Base-by-base conservation (phyloP, 2,329 filamentous ascomycete genomes). In the Alternaria sp. region DNA sequence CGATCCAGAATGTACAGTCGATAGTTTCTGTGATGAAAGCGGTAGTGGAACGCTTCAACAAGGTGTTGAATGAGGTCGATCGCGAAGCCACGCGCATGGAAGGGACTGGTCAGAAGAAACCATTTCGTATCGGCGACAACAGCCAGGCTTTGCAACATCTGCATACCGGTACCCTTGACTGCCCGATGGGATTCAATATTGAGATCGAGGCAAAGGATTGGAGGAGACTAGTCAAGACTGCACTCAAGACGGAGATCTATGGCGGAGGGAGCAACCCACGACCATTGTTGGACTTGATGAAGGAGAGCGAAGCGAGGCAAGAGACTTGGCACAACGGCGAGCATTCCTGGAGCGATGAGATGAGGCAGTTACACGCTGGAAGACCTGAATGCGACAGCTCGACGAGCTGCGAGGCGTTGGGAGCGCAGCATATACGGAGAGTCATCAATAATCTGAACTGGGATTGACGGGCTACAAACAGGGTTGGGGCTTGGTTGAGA, bases 1-100 rank as follows among this genome's bases (percentile, higher is more conserved):
- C 80, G 0, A 77, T 83, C 5, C 83, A 85, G 59, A 86, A 85
- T 65, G 74, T 80, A 1, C 78, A 82, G 36, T 73, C 82, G 6
- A 68, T 84, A 10, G 73, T 76, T 9, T 78, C 81, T 1, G 72
- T 85, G 4, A 72, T 84, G 15, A 77, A 80, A 60, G 77, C 78
- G 21, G 71, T 85, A 23, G 75, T 79, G 2, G 79, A 83, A 49
- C 77, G 80, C 45, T 84, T 82, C 68, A 69, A 75, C 50, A 81
- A 79, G 59, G 68, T 83, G 0, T 74, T 85, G 2, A 53, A 67
- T 1, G 70, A 75, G 21, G 81, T 85, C 57, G 79, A 82, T 32
- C 60, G 61, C 10, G 83, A 84, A 67, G 74, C 81, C 0, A 57
- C 59, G n/a, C 66, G 73, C 1, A 77, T 81, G 8, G 69, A 74